A percentile compares a stretch with the other conserved stretches of the same genome.
phyloP scores from a whole-genome alignment of 768 basidiomycete genomes.

The Lentinula detonsa region DNA sequence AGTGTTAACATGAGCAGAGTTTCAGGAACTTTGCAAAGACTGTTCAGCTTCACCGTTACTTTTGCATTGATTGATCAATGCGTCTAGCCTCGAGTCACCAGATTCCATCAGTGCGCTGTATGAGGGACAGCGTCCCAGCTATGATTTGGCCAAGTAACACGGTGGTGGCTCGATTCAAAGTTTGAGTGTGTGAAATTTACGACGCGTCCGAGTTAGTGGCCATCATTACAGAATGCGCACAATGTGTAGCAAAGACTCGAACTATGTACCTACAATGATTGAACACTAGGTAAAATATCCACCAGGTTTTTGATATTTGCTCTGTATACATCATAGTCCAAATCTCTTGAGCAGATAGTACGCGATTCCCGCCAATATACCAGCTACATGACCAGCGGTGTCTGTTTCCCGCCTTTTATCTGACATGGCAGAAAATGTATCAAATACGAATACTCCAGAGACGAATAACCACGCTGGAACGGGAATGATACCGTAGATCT shows the following conservation, averaged over 20 bases:
- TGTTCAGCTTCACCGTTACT: conserved; percentile 42
- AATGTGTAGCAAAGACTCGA: too few species aligned
- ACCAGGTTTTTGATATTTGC: not conserved
- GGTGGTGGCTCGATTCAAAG: not conserved
- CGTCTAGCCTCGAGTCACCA: conserved; percentile 45
- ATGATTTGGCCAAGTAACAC: not conserved
- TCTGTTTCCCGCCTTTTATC: conserved; percentile 26
- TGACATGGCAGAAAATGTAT: conserved; percentile 40
- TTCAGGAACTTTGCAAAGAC: conserved; percentile 6
- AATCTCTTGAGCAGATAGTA: conserved; percentile 42
- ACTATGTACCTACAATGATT: too few species aligned
- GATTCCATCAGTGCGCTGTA: conserved; percentile 39
- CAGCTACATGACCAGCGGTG: conserved; percentile 55
- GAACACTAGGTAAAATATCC: not conserved
- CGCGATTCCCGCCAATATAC: conserved; percentile 52
- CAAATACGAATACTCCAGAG: conserved; percentile 58
- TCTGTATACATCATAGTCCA: conserved; percentile 19
- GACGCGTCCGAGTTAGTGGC: not conserved
- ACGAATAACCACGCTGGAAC: conserved; percentile 76
- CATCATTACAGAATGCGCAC: not conserved
- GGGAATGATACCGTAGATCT: conserved; percentile 72
- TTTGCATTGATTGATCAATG: conserved; percentile 60
- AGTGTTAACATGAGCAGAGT: conserved; percentile 9
- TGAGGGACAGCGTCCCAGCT: conserved; percentile 10
- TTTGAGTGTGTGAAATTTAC: not conserved